Evolutionary conservation across 306 rosid genomes (phyloP).

Genomic region (Ochetophila trinervis): DNA sequence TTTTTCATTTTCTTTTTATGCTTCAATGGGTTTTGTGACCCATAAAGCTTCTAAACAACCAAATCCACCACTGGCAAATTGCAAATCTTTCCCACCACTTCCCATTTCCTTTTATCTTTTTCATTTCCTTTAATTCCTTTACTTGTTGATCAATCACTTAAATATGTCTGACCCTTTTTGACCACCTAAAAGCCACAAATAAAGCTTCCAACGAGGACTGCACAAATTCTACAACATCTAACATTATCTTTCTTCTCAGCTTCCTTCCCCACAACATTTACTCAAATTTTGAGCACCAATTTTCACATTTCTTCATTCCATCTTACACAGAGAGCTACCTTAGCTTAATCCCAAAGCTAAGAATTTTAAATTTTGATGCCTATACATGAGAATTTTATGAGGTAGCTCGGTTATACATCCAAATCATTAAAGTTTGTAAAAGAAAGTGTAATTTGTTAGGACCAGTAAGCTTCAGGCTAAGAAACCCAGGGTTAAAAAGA

Average conservation of each 20-base stretch:
- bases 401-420: slow-evolving; percentile 9
- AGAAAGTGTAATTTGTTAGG: not conserved
- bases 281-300: slow-evolving; percentile 14
- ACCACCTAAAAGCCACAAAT: slow-evolving; percentile 28
- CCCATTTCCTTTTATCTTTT: slow-evolving; percentile 1
- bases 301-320: slow-evolving; percentile 7
- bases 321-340: slow-evolving; percentile 1
- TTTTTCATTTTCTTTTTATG: slow-evolving; percentile 3
- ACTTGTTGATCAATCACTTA: slow-evolving; percentile 23
- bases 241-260: not conserved
- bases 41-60: slow-evolving; percentile 10
- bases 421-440: slow-evolving; percentile 1
- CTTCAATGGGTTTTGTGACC: slow-evolving; percentile 6
- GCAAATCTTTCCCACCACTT: slow-evolving; percentile 15
- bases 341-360: slow-evolving; percentile 32
- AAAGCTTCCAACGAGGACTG: slow-evolving; percentile 8
- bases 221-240: not conserved
- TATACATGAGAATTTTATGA: slow-evolving; percentile 7
- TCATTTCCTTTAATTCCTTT: not conserved
- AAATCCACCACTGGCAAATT: slow-evolving; percentile 32
- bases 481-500: not conserved
- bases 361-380: not conserved
- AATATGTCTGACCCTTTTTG: slow-evolving; percentile 25
- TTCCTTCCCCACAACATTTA: not conserved
- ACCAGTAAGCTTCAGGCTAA: not conserved